Base-by-base conservation (phyloP, 495 filamentous ascomycete species). In the Lentithecium fluviatile region DNA sequence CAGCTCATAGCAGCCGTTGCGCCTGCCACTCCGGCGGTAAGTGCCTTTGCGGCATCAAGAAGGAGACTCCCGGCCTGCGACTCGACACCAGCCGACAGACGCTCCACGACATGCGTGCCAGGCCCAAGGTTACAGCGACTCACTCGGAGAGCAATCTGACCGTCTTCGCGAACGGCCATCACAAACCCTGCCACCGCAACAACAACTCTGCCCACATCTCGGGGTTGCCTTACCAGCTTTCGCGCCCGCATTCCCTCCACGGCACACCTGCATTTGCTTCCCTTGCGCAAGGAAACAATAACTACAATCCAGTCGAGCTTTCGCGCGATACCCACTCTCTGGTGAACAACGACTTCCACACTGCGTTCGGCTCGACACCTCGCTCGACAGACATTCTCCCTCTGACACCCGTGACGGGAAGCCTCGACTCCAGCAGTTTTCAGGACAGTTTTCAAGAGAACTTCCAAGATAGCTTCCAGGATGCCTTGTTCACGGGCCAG, bases 21-120 rank as follows among this genome's bases (percentile, higher is more conserved):
- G 67, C 87, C 79, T 98, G 94, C 77, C 85, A 83, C 73, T 90
- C 96, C 75, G 94, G 94, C 71, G 85, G 85, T 67, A 89, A 90
- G 75, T 98, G 94, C 78, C 88, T 85, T 62, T 98, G 94, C 77
- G 86, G 89, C 66, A 73, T 91, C 73, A 98, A 96, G 80, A 95
- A 92, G 76, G 94, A 96, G 75, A 69, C 71, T 17, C 80, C 82
- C 55, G 78, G 80, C 64, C 82, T 94, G 62, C 88, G 95, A 71
- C 88, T 52, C 86, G 90, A 48, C 84, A 85, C 60, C 83, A 88
- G 75, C 81, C 75, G 77, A 73, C 52, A 62, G 76, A 56, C 79
- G 53, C 73, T 76, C 58, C 73, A 75, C 55, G 68, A 75, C 70
- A 78, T 87, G 74, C 71, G 74, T 62, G 73, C 79, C 68, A 85